These are phyloP conservation scores for Annulohypoxylon bovei DNA, from an alignment of 495 filamentous ascomycete genomes.

Conservation along the genomic window DNA sequence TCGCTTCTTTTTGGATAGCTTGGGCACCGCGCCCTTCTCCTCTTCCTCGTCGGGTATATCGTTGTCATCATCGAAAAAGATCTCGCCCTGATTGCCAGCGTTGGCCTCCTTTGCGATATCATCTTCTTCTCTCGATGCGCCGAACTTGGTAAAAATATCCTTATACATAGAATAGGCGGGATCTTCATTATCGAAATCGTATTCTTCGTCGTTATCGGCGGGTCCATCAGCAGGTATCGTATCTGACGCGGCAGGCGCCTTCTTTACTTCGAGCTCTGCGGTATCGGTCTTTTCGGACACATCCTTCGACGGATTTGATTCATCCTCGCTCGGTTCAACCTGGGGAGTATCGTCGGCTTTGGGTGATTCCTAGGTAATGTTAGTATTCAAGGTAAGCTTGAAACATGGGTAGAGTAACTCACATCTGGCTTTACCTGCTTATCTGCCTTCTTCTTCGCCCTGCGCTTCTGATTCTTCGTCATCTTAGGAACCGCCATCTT, in stretches of 20 bases:
- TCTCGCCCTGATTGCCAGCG: conserved; percentile 83
- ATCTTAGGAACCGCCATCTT: conserved; percentile 69
- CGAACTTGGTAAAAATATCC: conserved; percentile 79
- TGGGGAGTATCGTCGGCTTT: conserved; percentile 33
- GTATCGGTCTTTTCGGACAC: conserved; percentile 36
- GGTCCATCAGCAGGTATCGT: conserved; percentile 58
- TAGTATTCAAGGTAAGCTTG: conserved; percentile 16
- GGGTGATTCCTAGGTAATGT: conserved; percentile 34
- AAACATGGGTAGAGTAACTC: conserved; percentile 14
- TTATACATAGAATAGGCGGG: conserved; percentile 86
- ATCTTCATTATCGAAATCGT: conserved; percentile 69
- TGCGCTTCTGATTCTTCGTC: conserved; percentile 85
- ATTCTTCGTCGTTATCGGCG: conserved; percentile 37
- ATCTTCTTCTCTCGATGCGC: conserved; percentile 59
- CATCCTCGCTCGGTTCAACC: conserved; percentile 37
- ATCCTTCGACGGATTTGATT: conserved; percentile 41
- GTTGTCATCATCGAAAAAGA: conserved; percentile 86
- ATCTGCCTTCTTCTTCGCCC: conserved; percentile 90
- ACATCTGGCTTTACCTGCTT: conserved; percentile 69
- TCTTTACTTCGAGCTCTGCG: conserved; percentile 54
- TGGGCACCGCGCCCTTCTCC: conserved; percentile 71
- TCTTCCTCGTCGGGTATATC: conserved; percentile 88
- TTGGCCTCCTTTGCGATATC: conserved; percentile 68
- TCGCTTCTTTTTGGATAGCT: conserved; percentile 90
- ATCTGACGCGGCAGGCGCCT: conserved; percentile 46